Evolutionary conservation across 148 eudicot species (phyloP).

Genomic region (Rhododendron griersonianum): DNA sequence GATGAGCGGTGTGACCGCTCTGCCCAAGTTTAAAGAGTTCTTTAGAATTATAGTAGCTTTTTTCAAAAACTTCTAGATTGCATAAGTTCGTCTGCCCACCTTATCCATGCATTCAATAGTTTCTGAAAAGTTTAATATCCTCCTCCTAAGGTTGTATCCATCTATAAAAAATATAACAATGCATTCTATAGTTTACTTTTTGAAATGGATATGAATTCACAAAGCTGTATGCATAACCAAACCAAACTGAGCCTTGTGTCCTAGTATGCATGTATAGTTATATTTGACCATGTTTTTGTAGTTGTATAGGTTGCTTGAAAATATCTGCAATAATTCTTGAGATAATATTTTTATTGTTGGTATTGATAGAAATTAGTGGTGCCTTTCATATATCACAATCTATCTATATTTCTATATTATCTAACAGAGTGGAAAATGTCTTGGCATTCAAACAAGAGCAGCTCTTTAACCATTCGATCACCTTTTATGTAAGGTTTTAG

Average conservation of each 20-base stretch:
- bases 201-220: background rate
- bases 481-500: no score
- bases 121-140: background rate
- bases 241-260: no score
- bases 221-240: background rate
- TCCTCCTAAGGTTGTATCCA: background rate
- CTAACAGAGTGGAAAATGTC: no score
- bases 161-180: background rate
- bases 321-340: background rate
- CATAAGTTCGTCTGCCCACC: background rate
- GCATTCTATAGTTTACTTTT: background rate
- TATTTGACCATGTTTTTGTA: background rate
- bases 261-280: no score
- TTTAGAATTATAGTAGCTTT: background rate
- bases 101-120: background rate
- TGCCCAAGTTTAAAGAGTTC: background rate
- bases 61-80: background rate
- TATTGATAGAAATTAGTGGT: background rate
- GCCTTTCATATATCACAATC: background rate
- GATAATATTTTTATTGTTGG: background rate
- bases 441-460: no score
- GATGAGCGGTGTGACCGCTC: background rate
- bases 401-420: background rate
- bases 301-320: background rate
- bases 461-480: no score